A percentile compares a stretch with the other conserved stretches of the same genome.
Conservation (phyloP, 1,284 basidiomycete genomes). For the Tetrapyrgos nigripes region DNA sequence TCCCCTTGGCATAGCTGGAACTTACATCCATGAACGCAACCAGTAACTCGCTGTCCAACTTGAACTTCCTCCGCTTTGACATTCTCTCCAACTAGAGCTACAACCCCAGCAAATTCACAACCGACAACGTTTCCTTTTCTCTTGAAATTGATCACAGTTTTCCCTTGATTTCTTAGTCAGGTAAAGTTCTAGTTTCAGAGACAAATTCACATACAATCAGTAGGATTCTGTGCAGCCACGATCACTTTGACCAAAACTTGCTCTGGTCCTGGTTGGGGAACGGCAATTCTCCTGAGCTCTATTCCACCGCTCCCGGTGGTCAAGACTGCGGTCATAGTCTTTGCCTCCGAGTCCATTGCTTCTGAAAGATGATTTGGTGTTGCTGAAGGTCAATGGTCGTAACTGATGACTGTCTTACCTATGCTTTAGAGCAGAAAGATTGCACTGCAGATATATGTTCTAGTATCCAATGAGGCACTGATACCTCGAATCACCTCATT, state of each 20-base stretch:
- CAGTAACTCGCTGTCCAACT: conserved; percentile 36
- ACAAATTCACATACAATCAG: not conserved
- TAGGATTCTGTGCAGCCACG: conserved; percentile 6
- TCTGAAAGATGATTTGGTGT: too few species aligned
- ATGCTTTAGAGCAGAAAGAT: too few species aligned
- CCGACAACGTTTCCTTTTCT: conserved; percentile 17
- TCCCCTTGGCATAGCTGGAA: conserved; percentile 1
- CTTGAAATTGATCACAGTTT: not conserved
- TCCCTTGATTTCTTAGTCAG: not conserved
- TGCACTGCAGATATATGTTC: too few species aligned
- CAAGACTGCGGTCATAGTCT: conserved; percentile 16
- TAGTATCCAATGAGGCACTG: too few species aligned
- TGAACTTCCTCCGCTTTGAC: conserved; percentile 19
- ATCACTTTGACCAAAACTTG: conserved; percentile 11
- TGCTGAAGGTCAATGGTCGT: too few species aligned
- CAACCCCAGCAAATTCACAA: conserved; percentile 32
- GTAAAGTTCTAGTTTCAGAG: not conserved
- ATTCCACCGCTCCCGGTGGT: conserved; percentile 8
- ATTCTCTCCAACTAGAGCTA: conserved; percentile 33
- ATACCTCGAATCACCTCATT: too few species aligned
- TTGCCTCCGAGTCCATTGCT: too few species aligned
- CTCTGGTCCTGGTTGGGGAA: not conserved
- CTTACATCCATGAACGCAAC: conserved; percentile 34
- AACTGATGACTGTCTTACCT: too few species aligned
- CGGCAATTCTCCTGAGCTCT: not conserved